A percentile compares a stretch with the other conserved stretches of the same genome.
Evolutionary conservation across 2,329 filamentous ascomycete genomes (phyloP).

Genomic region (Meredithiella fracta): DNA sequence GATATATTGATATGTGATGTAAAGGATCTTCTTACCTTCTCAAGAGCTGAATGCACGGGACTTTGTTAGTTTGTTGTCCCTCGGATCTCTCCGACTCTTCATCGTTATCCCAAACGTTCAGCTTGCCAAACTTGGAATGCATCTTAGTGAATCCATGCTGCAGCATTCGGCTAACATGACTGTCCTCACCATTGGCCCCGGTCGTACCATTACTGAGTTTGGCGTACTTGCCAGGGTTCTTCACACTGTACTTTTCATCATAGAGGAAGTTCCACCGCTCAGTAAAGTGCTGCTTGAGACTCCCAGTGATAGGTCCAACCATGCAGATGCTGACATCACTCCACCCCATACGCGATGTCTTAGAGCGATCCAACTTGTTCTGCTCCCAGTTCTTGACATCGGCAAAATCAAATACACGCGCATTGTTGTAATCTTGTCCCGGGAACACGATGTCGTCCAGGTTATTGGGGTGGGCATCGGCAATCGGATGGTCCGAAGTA

Average conservation of each 20-base stretch:
- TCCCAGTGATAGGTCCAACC: constrained; percentile 56
- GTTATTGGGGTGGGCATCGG: constrained; percentile 67
- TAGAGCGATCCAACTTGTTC: constrained; percentile 70
- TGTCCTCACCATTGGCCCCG: not conserved
- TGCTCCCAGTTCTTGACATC: constrained; percentile 64
- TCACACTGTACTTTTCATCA: constrained; percentile 54
- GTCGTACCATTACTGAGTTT: constrained; percentile 16
- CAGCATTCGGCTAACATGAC: constrained; percentile 8
- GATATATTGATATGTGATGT: not conserved
- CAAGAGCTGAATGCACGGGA: constrained; percentile 30
- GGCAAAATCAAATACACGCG: constrained; percentile 64
- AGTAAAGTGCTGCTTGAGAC: constrained; percentile 61
- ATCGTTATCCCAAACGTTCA: constrained; percentile 5
- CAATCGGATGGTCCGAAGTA: constrained; percentile 54
- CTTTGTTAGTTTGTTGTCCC: not conserved
- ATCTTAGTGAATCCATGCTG: constrained; percentile 10
- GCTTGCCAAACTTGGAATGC: constrained; percentile 12
- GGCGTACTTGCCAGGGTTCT: constrained; percentile 35
- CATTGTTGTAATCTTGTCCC: constrained; percentile 88
- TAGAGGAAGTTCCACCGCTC: constrained; percentile 90
- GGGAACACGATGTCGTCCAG: constrained; percentile 64
- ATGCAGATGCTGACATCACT: constrained; percentile 69
- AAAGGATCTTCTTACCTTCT: constrained; percentile 27
- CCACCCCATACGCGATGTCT: constrained; percentile 81
- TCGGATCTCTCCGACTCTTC: not conserved